phyloP scores from a whole-genome alignment of 768 basidiomycete genomes.

The Mycena haematopus region DNA sequence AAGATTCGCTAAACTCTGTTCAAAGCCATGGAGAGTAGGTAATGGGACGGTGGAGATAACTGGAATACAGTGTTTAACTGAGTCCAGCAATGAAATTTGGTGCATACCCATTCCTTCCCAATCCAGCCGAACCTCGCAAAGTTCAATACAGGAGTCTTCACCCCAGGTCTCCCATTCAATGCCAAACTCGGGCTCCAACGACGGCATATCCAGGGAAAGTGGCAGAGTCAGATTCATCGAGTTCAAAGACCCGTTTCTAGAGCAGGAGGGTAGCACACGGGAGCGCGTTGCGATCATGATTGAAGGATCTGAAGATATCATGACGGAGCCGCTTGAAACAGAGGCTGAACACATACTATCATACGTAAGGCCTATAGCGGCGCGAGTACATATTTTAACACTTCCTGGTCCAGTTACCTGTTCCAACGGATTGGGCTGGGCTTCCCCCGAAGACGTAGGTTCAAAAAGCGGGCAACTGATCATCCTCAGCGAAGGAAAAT shows the following conservation, averaged over 20 bases:
- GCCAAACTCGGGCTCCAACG: conserved; percentile 35
- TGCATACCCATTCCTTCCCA: conserved; percentile 59
- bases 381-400: conserved; percentile 56
- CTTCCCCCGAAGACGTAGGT: conserved; percentile 44
- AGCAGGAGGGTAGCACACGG: conserved; percentile 49
- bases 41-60: conserved; percentile 52
- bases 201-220: conserved; percentile 38
- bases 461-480: conserved; percentile 56
- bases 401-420: conserved; percentile 41
- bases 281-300: conserved; percentile 71
- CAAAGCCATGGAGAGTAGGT: conserved; percentile 48
- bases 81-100: not conserved
- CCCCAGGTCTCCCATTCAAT: conserved; percentile 62
- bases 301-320: conserved; percentile 50
- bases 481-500: conserved; percentile 49
- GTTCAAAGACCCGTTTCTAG: conserved; percentile 38
- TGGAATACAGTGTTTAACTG: conserved; percentile 31
- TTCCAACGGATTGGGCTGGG: conserved; percentile 38
- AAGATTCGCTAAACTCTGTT: conserved; percentile 48
- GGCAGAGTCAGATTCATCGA: conserved; percentile 52
- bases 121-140: conserved; percentile 63
- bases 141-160: conserved; percentile 64
- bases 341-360: conserved; percentile 48
- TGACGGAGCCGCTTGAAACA: conserved; percentile 2
- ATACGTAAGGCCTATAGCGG: conserved; percentile 66